Evolutionary conservation across 768 basidiomycete species (phyloP).

Genomic region (Galerina marginata): DNA sequence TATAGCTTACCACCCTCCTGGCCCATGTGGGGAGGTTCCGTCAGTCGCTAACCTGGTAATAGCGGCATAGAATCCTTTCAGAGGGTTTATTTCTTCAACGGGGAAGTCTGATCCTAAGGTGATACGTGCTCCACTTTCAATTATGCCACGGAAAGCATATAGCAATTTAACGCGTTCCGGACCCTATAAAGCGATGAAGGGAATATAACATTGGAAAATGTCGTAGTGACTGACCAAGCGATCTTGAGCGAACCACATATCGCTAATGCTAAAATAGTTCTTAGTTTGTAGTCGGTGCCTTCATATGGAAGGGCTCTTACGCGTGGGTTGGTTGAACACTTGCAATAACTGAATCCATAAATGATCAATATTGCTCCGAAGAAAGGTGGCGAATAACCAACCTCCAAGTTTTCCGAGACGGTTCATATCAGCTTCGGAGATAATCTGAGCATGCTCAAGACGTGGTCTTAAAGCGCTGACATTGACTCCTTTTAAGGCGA

Average conservation of each 20-base stretch:
- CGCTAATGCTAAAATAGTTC: constrained; percentile 59
- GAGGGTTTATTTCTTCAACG: constrained; percentile 85
- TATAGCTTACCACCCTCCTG: constrained; percentile 73
- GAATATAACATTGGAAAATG: not conserved
- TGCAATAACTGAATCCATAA: constrained; percentile 68
- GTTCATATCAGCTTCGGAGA: constrained; percentile 72
- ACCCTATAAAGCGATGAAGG: constrained; percentile 51
- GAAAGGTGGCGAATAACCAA: constrained; percentile 28
- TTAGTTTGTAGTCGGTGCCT: too few species aligned
- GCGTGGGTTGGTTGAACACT: constrained; percentile 92
- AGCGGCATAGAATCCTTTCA: constrained; percentile 86
- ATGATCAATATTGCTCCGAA: constrained; percentile 8
- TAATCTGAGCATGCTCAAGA: constrained; percentile 90
- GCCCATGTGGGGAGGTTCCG: constrained; percentile 84
- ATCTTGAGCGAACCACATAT: constrained; percentile 90
- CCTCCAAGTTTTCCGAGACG: constrained; percentile 82
- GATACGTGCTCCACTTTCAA: constrained; percentile 68
- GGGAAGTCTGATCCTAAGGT: constrained; percentile 90
- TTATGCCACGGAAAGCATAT: constrained; percentile 83
- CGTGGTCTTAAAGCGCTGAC: constrained; percentile 73
- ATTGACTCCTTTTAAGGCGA: constrained; percentile 60
- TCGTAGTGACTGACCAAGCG: constrained; percentile 60
- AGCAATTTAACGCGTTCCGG: constrained; percentile 82
- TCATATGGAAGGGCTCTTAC: constrained; percentile 44
- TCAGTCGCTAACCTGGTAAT: constrained; percentile 72